Evolutionary conservation across 768 basidiomycete genomes (phyloP), one percentile per base, ranked within the genome.

Genomic region (Psilocybe subaeruginosa): DNA sequence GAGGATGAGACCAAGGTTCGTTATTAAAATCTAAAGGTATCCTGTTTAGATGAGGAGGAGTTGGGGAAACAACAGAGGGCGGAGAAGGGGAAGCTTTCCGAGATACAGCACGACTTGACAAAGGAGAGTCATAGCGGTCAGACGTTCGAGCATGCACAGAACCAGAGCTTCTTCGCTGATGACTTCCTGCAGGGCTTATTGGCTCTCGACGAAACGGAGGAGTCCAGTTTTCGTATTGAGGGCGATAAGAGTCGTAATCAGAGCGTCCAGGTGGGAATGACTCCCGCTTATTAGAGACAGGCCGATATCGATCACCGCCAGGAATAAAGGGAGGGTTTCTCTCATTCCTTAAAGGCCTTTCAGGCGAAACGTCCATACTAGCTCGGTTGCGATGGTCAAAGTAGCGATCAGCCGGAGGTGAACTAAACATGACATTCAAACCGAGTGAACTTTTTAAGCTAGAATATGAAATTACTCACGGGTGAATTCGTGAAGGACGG

Each of bases 221-320:
- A 46, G 74, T 65, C 59, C 75, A 60, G 29, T 76, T 74, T 31
- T 74, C 61, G 60, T 82, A 81, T 41, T 68, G 69, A 23, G 85
- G 86, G 58, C 86, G 76, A 66, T 89, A 87, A 6, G 78, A 80
- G 68, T 90, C 60, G 30, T 61, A 61, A 39, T 62, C 71, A 39
- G 74, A 49, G 27, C 74, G 73, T 23, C 66, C 69, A 63, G 74
- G 69, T 27, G 78, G 70, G 51, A 75, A 75, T 7, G 74, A 65
- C 43, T 82, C 80, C 64, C 80, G 76, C 50, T 78, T 74, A 52
- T 66, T 71, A 59, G 76, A 74, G 43, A 76, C 49, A 54, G 84
- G 83, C 50, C 83, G 81, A 74, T 86, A 86, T 27, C 80, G 80
- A 64, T 88, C 86, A 51, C 74, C 76, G 41, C 73, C 68, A 56